Evolutionary conservation across 192 early-diverging fungal species (phyloP).

Genomic region (Backusella morwellensis): DNA sequence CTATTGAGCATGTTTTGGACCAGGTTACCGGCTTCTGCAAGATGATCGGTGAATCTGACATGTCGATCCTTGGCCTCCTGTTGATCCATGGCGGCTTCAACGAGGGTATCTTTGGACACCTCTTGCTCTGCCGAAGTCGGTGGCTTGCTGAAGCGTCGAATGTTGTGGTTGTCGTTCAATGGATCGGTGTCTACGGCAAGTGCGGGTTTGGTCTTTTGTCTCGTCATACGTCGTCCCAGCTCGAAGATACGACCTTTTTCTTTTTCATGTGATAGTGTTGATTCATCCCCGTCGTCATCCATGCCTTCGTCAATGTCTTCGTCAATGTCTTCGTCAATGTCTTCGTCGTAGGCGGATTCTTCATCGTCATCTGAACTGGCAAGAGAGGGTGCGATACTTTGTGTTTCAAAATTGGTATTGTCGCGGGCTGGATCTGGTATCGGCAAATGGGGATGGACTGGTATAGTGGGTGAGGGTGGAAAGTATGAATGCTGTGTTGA

Average conservation of each 20-base stretch:
- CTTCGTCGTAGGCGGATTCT: neutral
- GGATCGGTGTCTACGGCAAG: neutral
- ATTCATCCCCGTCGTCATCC: neutral
- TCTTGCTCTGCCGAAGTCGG: neutral
- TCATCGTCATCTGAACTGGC: neutral
- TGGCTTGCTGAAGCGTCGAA: neutral
- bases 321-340: too few relatives aligned
- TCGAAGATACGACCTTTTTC: neutral
- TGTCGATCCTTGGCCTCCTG: slow-evolving; percentile 25
- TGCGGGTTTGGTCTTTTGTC: neutral
- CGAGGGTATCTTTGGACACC: slow-evolving; percentile 8
- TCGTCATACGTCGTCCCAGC: neutral
- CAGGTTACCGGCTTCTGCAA: slow-evolving; percentile 25
- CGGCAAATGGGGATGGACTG: neutral
- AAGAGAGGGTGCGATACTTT: neutral
- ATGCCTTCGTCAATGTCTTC: neutral
- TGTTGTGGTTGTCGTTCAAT: neutral
- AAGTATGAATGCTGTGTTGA: neutral
- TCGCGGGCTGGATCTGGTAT: neutral
- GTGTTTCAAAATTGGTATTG: neutral
- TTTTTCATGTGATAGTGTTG: neutral
- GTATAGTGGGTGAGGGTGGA: neutral
- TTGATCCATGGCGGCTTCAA: slow-evolving; percentile 23
- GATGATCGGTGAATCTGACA: slow-evolving; percentile 24
- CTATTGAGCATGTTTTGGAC: slow-evolving; percentile 26